A percentile compares a stretch with the other conserved stretches of the same genome.
phyloP scores from a whole-genome alignment of 768 basidiomycete species.

The Xerocomellus chrysenteron region DNA sequence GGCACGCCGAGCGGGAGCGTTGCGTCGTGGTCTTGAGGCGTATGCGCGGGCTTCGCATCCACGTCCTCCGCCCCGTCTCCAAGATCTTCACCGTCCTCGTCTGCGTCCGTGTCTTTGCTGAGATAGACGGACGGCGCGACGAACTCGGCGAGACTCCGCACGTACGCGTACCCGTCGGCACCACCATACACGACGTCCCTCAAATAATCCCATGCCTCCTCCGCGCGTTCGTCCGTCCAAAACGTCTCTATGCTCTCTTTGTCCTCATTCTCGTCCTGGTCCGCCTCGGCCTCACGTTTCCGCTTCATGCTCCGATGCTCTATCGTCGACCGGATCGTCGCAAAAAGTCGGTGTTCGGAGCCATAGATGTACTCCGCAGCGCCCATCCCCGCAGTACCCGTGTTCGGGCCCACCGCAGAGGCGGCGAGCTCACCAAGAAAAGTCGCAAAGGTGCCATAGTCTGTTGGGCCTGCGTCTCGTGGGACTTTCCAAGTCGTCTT shows the following conservation, averaged over 20 bases:
- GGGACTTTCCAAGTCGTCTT: constrained; percentile 46
- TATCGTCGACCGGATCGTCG: constrained; percentile 40
- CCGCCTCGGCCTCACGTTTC: constrained; percentile 17
- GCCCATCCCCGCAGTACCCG: constrained; percentile 4
- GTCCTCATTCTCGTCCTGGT: background rate
- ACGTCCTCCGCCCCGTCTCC: background rate
- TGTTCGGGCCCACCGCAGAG: constrained; percentile 27
- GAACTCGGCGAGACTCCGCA: constrained; percentile 76
- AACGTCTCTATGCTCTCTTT: constrained; percentile 32
- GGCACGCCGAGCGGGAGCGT: constrained; percentile 32
- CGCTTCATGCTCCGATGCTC: constrained; percentile 23
- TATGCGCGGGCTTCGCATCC: background rate
- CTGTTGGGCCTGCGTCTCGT: constrained; percentile 52
- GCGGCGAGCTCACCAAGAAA: constrained; percentile 45
- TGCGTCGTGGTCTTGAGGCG: background rate
- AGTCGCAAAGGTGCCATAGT: constrained; percentile 62
- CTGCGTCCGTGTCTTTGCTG: background rate
- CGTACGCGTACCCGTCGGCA: constrained; percentile 72
- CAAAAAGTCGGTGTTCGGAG: constrained; percentile 26
- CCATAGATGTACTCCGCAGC: constrained; percentile 12
- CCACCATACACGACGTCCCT: constrained; percentile 80
- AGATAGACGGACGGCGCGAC: constrained; percentile 35
- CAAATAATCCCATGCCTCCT: constrained; percentile 64
- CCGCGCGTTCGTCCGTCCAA: constrained; percentile 49
- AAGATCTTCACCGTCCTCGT: background rate